Base-by-base conservation (phyloP, 2,329 filamentous ascomycete species). In the Botrytis squamosa region DNA sequence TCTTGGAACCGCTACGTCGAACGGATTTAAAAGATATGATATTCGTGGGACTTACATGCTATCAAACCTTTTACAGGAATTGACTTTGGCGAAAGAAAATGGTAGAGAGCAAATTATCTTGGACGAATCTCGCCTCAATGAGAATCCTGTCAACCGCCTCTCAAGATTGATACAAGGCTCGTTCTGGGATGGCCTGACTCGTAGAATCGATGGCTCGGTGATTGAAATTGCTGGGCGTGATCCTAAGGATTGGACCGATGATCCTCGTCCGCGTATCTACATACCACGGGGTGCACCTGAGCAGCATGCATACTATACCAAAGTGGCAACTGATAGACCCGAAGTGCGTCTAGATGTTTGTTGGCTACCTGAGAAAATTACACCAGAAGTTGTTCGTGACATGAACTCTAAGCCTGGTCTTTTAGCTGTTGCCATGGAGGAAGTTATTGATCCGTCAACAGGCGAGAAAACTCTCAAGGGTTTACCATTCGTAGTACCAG, bases 1-100 rank as follows among this genome's bases (percentile, higher is more conserved):
- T 55, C 85, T 98, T 55, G 92, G 94, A 76, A 98, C 95, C 4
- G 92, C 93, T 42, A 91, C 89, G 36, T 98, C 95, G 52, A 93
- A 92, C 78, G 95, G 95, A 60, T 90, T 93, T 85, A 95, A 95
- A 80, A 90, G 91, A 76, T 94, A 95, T 82, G 95, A 98, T 81
- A 89, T 99, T 75, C 92, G 95, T 77, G 96, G 96, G 79, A 98
- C 94, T 46, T 99, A 99, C 83, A 97, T 97, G 92, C 88, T 99
- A 74, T 97, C 95, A 76, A 99, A 98, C 82, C 89, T 98, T 64
- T 87, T 98, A 59, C 96, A 99, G 83, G 96, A 99, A 84, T 88
- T 99, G 77, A 96, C 93, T 1, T 88, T 98, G 77, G 96, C 96
- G 77, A 92, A 97, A 85, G 93, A 97, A 81, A 95, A 94, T 80